Percentiles rank a stretch among this genome's conserved stretches.
Evolutionary conservation across 768 basidiomycete species (phyloP).

Genomic region (Mycena rebaudengoi): DNA sequence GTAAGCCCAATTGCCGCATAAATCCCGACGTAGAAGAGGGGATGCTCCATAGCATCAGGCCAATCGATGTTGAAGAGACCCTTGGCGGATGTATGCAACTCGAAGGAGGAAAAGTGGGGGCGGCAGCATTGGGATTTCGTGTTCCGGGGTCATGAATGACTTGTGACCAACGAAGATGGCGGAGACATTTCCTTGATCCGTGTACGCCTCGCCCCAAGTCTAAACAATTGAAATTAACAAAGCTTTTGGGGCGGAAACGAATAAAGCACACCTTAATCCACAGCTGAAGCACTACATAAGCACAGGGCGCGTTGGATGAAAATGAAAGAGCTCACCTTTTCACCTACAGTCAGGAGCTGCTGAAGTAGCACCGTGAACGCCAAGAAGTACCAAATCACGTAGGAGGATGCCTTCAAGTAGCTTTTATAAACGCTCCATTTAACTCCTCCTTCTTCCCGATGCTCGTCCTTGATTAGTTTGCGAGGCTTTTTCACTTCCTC

Average conservation of each 20-base stretch:
- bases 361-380: constrained; percentile 52
- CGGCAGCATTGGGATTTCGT: constrained; percentile 24
- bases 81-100: background rate
- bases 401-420: constrained; percentile 81
- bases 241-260: background rate
- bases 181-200: background rate
- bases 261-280: constrained; percentile 77
- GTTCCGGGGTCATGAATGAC: constrained; percentile 1
- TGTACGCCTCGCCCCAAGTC: constrained; percentile 29
- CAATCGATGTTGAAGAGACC: constrained; percentile 35
- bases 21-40: constrained; percentile 74
- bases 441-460: constrained; percentile 77
- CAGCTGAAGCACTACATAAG: constrained; percentile 28
- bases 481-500: constrained; percentile 66
- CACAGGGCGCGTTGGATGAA: background rate
- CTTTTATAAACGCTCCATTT: constrained; percentile 78
- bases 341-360: constrained; percentile 59
- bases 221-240: background rate
- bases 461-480: constrained; percentile 84
- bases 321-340: constrained; percentile 48
- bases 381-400: constrained; percentile 73
- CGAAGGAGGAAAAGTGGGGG: too few species aligned
- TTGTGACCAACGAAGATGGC: constrained; percentile 2
- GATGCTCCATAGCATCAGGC: constrained; percentile 64
- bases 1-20: constrained; percentile 64